Conservation (phyloP, 2,329 filamentous ascomycete genomes). For the Rhynchosporium agropyri region DNA sequence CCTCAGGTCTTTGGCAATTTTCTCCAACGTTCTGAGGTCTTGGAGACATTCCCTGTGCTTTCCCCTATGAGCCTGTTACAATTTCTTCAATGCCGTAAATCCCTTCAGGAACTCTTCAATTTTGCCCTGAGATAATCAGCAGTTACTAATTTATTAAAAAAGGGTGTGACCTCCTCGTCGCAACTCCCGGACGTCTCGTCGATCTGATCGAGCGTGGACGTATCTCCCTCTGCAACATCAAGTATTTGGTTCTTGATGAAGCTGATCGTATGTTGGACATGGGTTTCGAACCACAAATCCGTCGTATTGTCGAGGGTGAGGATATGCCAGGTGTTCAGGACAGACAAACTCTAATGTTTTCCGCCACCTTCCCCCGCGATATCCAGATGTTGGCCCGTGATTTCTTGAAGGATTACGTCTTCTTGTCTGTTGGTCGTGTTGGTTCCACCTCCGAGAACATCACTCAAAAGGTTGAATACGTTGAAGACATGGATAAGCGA, state of each 20-base stretch:
- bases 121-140: too few species aligned
- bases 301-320: conserved; percentile 96
- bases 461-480: conserved; percentile 97
- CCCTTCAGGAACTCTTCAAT: too few species aligned
- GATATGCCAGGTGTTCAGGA: conserved; percentile 86
- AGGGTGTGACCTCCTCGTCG: conserved; percentile 94
- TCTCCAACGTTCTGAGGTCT: too few species aligned
- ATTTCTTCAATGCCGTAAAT: too few species aligned
- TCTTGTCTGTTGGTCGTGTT: conserved; percentile 97
- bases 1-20: too few species aligned
- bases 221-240: conserved; percentile 97
- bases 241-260: conserved; percentile 98
- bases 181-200: conserved; percentile 94
- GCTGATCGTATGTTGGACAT: conserved; percentile 99
- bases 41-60: too few species aligned
- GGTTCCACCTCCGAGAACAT: conserved; percentile 99
- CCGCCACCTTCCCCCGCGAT: conserved; percentile 97
- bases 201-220: conserved; percentile 98
- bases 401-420: conserved; percentile 99
- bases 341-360: conserved; percentile 99
- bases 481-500: conserved; percentile 96
- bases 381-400: conserved; percentile 99
- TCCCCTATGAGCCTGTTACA: too few species aligned
- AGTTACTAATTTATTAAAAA: too few species aligned
- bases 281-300: conserved; percentile 99